Percentiles rank a stretch among this genome's conserved stretches.
Evolutionary conservation across 441 rosid genomes (phyloP).

Genomic region (Croton setiger): DNA sequence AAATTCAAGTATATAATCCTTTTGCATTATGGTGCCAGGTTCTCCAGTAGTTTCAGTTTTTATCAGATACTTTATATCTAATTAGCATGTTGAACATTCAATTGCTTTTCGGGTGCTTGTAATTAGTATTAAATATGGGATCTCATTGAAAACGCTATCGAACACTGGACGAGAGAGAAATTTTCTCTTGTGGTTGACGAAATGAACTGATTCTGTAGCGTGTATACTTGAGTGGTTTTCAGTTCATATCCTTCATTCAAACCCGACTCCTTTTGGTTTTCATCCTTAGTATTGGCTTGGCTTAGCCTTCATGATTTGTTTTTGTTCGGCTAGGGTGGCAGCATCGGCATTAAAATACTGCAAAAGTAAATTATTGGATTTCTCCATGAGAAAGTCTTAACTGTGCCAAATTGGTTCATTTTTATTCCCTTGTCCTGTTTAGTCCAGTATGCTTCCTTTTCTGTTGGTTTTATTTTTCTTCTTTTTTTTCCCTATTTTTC

Average conservation of each 20-base stretch:
- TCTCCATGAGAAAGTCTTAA: neutral
- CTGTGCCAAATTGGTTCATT: neutral
- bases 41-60: neutral
- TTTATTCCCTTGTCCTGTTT: neutral
- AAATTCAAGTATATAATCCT: neutral
- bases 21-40: neutral
- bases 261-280: neutral
- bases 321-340: neutral
- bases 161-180: neutral
- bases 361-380: neutral
- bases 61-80: neutral
- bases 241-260: neutral
- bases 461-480: neutral
- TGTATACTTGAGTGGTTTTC: neutral
- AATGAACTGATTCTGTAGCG: neutral
- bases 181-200: neutral
- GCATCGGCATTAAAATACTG: neutral
- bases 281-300: neutral
- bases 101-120: neutral
- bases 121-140: neutral
- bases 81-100: neutral
- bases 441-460: neutral
- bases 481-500: neutral
- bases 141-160: neutral
- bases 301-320: neutral